Conservation (phyloP, 352 stramenopile genomes). For the Phytophthora pluvialis region DNA sequence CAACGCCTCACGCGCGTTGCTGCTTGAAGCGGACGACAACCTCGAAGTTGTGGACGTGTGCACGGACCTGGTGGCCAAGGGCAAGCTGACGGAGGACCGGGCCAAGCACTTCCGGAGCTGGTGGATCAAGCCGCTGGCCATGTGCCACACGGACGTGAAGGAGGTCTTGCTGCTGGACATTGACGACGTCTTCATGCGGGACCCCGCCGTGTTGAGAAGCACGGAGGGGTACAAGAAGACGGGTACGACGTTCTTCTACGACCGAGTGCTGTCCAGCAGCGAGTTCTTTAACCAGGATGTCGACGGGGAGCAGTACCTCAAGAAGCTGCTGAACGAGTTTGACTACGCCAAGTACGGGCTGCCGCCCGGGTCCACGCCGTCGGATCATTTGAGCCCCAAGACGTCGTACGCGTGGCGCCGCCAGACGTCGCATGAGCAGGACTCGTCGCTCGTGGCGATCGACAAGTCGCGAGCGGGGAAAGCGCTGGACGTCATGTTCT, state of each 20-base stretch:
- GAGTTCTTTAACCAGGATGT: conserved; percentile 61
- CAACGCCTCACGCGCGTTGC: conserved; percentile 20
- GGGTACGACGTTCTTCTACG: conserved; percentile 73
- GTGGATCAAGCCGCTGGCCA: conserved; percentile 69
- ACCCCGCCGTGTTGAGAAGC: conserved; percentile 49
- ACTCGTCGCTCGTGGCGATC: conserved; percentile 62
- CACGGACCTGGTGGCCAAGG: conserved; percentile 34
- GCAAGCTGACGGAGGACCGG: conserved; percentile 36
- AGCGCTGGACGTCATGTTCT: conserved; percentile 54
- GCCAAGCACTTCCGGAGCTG: conserved; percentile 58
- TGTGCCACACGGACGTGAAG: conserved; percentile 56
- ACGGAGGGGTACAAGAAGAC: conserved; percentile 49
- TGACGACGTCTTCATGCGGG: conserved; percentile 54
- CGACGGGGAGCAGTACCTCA: conserved; percentile 44
- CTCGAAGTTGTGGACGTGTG: conserved; percentile 64
- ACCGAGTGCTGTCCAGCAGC: conserved; percentile 59
- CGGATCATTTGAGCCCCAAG: conserved; percentile 30
- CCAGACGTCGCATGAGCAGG: conserved; percentile 55
- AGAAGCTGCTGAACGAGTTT: conserved; percentile 46
- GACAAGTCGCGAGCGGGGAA: conserved; percentile 47
- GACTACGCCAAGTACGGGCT: conserved; percentile 46
- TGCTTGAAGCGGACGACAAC: conserved; percentile 30
- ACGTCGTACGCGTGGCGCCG: conserved; percentile 44
- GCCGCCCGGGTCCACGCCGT: conserved; percentile 17
- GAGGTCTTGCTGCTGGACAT: conserved; percentile 60